These are phyloP conservation scores for Penicillium sp. DNA, from an alignment of 2,329 filamentous ascomycete genomes.

Conservation along the genomic window DNA sequence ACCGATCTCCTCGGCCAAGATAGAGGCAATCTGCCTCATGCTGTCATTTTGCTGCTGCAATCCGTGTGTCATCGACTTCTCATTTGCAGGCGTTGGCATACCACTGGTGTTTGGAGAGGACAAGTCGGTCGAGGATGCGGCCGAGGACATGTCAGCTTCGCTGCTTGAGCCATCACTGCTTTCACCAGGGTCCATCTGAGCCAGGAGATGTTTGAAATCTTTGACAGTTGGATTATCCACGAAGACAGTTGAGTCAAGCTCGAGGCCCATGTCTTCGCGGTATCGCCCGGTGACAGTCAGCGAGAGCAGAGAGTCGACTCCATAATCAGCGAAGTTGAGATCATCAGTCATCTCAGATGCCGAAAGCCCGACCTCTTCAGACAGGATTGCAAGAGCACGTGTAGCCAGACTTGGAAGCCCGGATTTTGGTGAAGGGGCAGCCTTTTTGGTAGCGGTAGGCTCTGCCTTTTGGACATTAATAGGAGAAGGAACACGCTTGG, in stretches of 20 bases:
- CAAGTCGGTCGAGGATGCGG: constrained; percentile 32
- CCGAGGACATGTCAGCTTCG: constrained; percentile 31
- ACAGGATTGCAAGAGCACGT: constrained; percentile 42
- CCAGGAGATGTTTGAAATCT: constrained; percentile 58
- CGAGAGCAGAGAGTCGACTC: constrained; percentile 61
- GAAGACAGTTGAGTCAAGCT: constrained; percentile 59
- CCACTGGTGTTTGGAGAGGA: constrained; percentile 37
- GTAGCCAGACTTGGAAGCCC: constrained; percentile 31
- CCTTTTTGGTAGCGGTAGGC: constrained; percentile 20
- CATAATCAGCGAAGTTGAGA: constrained; percentile 60
- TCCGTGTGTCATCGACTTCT: constrained; percentile 22
- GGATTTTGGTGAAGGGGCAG: constrained; percentile 30
- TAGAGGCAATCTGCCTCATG: constrained; percentile 42
- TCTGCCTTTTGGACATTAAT: constrained; percentile 32
- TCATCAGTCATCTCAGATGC: constrained; percentile 59
- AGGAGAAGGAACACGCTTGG: constrained; percentile 22
- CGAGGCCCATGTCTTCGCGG: constrained; percentile 59
- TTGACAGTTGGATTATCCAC: constrained; percentile 60
- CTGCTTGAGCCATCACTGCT: constrained; percentile 29
- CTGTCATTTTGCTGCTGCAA: constrained; percentile 29
- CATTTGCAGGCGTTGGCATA: constrained; percentile 27
- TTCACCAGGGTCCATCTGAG: constrained; percentile 33
- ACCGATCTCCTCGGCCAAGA: constrained; percentile 46
- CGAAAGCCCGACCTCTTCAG: constrained; percentile 54
- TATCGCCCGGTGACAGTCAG: constrained; percentile 61